These are phyloP conservation scores for Xylariales sp. DNA, from an alignment of 2,329 filamentous ascomycete genomes.

Conservation along the genomic window DNA sequence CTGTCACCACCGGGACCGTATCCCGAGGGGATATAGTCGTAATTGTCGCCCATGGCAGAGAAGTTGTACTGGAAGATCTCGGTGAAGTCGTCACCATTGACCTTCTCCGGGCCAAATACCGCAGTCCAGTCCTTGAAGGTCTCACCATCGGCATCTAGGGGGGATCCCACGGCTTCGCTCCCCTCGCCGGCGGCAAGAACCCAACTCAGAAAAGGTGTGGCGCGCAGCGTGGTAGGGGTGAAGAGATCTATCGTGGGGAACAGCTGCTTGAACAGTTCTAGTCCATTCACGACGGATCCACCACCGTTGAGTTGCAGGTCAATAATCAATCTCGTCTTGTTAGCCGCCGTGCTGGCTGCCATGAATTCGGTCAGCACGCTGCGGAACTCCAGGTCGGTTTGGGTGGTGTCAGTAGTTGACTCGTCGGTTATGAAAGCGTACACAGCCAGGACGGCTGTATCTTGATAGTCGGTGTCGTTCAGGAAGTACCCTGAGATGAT, in stretches of 20 bases:
- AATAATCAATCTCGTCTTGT: conserved; percentile 53
- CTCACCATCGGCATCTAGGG: not conserved
- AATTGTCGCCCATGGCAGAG: not conserved
- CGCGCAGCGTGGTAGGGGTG: not conserved
- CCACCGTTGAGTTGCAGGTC: conserved; percentile 55
- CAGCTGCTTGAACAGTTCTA: conserved; percentile 1
- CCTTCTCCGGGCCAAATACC: not conserved
- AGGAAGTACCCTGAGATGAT: conserved; percentile 5
- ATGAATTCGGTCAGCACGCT: not conserved
- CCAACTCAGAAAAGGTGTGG: no score
- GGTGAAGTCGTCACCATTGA: not conserved
- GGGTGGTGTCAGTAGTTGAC: not conserved
- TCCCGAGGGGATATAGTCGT: not conserved
- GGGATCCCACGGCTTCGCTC: no score
- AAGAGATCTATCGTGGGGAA: conserved; percentile 1
- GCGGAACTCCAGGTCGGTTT: not conserved
- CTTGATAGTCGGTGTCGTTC: no score
- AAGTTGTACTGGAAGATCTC: not conserved
- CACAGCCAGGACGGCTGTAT: no score
- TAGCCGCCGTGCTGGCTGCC: conserved; percentile 26
- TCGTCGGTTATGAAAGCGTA: not conserved
- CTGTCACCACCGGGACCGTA: not conserved
- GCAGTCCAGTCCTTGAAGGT: not conserved
- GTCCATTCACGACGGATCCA: conserved; percentile 25
- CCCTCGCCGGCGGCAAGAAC: no score